Base-by-base conservation (phyloP, 805 yeast genomes). In the Saccharomycopsis capsularis region DNA sequence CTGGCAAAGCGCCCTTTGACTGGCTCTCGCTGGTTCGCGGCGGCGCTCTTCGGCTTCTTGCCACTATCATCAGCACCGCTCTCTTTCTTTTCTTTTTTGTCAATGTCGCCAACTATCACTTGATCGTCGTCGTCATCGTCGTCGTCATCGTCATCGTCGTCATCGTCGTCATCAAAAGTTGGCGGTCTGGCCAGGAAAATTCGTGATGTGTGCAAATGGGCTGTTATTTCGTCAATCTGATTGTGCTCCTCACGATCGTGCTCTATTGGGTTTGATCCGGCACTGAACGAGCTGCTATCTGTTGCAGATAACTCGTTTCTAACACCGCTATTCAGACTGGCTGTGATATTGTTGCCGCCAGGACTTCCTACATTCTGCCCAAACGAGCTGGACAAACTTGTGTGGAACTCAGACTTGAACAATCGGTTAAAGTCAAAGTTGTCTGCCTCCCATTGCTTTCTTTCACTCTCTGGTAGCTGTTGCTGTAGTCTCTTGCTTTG, bases 201-300 rank as follows among this genome's bases (percentile, higher is more conserved):
- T 39, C 37, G 38, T 7, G 50, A 45, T 3, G 46, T 19, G 18
- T 52, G 50, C 25, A 52, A 40, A 46, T 49, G 47, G 13, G 47
- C 18, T 9, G 48, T 42, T 15, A 44, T 21, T 18, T 46, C 47
- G 15, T 34, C 7, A n/a, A 34, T 9, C 23, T 42, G 37, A 7
- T 29, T 21, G 25, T 21, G 35, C 9, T 22, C 34, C 9, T 30
- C 45, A 21, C 22, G 15, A 18, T 41, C 19, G 18, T 21, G 27
- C 5, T 25, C 19, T 13, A 9, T 25, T n/a, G 22, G 5, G 6
- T 6, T 41, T 5, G 34, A 9, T 11, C 39, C 27, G 4, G 15
- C 19, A 16, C 18, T 9, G n/a, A n/a, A 9, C 5, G 45, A 30
- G n/a, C 38, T n/a, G 7, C 38, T 18, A 13, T 27, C n/a, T n/a